Percentiles rank a stretch among this genome's conserved stretches.
Evolutionary conservation across 176 grass and related monocot genomes (phyloP).

Genomic region (Carex littledalei): DNA sequence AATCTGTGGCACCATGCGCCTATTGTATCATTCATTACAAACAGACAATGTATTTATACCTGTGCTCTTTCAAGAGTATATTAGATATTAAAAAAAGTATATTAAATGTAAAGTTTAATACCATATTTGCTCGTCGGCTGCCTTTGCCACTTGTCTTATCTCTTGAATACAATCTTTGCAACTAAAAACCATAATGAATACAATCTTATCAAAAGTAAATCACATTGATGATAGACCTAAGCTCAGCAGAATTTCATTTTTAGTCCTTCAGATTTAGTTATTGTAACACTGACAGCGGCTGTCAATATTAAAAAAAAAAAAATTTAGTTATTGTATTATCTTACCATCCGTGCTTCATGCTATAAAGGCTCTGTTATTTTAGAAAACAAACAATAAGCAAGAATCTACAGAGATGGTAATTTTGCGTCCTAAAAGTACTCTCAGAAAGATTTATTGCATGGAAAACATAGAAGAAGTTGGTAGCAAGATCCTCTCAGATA

Average conservation of each 20-base stretch:
- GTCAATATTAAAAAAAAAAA: too few species aligned
- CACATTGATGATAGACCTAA: background rate
- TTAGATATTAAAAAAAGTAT: background rate
- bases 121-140: background rate
- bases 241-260: background rate
- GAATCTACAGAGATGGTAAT: too few species aligned
- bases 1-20: background rate
- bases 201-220: conserved; percentile 5
- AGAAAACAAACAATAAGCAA: too few species aligned
- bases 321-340: too few species aligned
- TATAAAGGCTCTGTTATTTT: too few species aligned
- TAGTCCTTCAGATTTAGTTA: background rate
- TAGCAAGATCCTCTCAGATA: too few species aligned
- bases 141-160: background rate
- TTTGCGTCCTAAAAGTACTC: too few species aligned
- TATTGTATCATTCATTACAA: background rate
- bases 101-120: background rate
- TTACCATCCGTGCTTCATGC: too few species aligned
- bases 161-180: conserved; percentile 1
- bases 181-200: conserved; percentile 34
- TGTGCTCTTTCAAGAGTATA: background rate
- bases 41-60: background rate
- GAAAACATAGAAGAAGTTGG: too few species aligned
- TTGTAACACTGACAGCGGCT: too few species aligned
- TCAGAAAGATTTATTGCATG: too few species aligned